Conservation (phyloP, 208 protist genomes). For the Acanthamoeba rhysodes region DNA sequence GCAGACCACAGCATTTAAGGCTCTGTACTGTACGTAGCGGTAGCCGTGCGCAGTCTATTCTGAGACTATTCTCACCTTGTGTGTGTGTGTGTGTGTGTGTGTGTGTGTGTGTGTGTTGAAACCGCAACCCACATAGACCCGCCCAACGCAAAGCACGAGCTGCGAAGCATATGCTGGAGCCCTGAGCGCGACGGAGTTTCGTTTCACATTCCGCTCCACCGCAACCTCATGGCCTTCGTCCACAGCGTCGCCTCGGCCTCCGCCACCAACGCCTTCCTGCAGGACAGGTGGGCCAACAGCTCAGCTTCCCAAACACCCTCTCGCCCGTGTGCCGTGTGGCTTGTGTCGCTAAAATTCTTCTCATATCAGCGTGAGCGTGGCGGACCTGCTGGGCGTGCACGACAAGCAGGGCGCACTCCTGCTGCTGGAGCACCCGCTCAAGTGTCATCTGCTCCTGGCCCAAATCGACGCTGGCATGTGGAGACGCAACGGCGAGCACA, state of each 20-base stretch:
- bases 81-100: background rate
- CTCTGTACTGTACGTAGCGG: background rate
- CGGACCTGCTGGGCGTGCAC: background rate
- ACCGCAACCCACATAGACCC: background rate
- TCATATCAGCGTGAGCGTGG: background rate
- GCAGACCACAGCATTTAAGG: background rate
- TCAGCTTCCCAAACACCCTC: background rate
- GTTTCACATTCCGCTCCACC: slow-evolving; percentile 15
- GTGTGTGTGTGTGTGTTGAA: too few species aligned
- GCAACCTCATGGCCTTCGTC: slow-evolving; percentile 24
- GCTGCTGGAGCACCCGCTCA: slow-evolving; percentile 25
- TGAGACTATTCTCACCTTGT: too few species aligned
- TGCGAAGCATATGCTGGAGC: background rate
- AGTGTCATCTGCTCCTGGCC: slow-evolving; percentile 19
- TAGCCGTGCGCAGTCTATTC: too few species aligned
- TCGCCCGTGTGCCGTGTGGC: background rate
- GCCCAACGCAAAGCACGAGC: background rate
- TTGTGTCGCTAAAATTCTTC: background rate
- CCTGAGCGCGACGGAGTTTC: slow-evolving; percentile 11
- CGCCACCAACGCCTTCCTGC: background rate
- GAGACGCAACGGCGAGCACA: slow-evolving; percentile 38
- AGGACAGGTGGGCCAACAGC: background rate
- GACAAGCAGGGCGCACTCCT: background rate
- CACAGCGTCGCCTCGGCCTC: background rate
- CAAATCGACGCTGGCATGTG: slow-evolving; percentile 72